Conservation (phyloP, 352 stramenopile genomes). For the Phytophthora pinifolia region DNA sequence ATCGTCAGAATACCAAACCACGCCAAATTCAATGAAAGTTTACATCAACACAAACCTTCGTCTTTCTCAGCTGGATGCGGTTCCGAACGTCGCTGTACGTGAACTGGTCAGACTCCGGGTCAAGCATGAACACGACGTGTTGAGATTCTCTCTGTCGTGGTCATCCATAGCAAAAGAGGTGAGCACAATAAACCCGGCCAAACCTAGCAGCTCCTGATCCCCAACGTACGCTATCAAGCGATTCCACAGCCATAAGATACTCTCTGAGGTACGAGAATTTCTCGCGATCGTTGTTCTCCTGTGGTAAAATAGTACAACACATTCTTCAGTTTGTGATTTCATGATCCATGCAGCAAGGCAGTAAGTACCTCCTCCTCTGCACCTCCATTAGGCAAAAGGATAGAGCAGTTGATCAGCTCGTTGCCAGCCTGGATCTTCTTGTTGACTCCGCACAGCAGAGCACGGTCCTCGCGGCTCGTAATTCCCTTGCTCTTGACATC, state of each 20-base stretch:
- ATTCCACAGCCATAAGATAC: slow-evolving; percentile 74
- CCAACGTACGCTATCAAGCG: slow-evolving; percentile 64
- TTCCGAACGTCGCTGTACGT: slow-evolving; percentile 79
- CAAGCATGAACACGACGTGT: slow-evolving; percentile 78
- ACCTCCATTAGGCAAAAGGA: slow-evolving; percentile 61
- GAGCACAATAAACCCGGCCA: slow-evolving; percentile 1
- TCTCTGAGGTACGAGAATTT: slow-evolving; percentile 86
- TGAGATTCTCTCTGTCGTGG: slow-evolving; percentile 51
- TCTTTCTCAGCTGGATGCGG: slow-evolving; percentile 82
- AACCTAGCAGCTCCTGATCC: not conserved
- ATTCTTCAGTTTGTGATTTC: no score
- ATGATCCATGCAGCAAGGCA: not conserved
- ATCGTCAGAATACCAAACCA: slow-evolving; percentile 1
- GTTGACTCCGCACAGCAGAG: slow-evolving; percentile 71
- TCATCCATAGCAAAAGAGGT: slow-evolving; percentile 8
- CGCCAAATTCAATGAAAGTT: not conserved
- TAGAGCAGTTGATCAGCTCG: slow-evolving; percentile 74
- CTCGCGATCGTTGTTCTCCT: slow-evolving; percentile 61
- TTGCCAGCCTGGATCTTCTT: slow-evolving; percentile 58
- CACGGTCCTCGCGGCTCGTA: slow-evolving; percentile 63
- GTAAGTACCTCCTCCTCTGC: slow-evolving; percentile 53
- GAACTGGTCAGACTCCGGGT: slow-evolving; percentile 72
- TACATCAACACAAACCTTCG: slow-evolving; percentile 44
- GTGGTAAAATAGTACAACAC: slow-evolving; percentile 16
- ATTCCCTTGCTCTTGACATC: slow-evolving; percentile 79